Evolutionary conservation across 2,329 filamentous ascomycete genomes (phyloP), one percentile per base, ranked within the genome.

Genomic region (Arthrinium phaeospermum): DNA sequence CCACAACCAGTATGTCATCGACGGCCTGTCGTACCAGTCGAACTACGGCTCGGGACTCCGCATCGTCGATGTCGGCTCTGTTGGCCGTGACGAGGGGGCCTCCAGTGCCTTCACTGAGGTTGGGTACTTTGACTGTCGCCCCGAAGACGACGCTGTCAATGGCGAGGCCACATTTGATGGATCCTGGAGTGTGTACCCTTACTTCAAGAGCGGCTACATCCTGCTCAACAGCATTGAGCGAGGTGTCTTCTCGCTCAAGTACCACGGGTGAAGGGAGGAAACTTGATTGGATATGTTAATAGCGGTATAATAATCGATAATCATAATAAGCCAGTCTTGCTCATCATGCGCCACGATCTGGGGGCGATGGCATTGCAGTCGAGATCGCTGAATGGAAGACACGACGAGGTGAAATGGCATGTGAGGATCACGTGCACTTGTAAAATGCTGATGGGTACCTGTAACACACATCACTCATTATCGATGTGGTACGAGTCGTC

Each of bases 141-240:
- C 84, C 19, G 83, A 85, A 74, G 84, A 86, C 75, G 84, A 86
- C 74, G 75, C 79, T n/a, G 77, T 78, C 68, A 79, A 83, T 49
- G 79, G 78, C 45, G 72, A 76, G 45, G 71, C 79, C 64, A 79
- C 79, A 34, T 83, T 83, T 72, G 77, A 79, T 44, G 83, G 80
- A 37, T 83, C 82, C 44, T 86, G 84, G 84, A 82, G 79, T 69
- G 81, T 82, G 75, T 86, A 83, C 75, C 82, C 82, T 1, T 82
- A 81, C 75, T 86, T 85, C 77, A 78, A 80, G 73, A 82, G 79
- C 70, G 85, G 85, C 8, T 83, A 82, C 75, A 82, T 86, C 70
- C 75, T 86, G 71, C 78, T 86, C 72, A 86, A 86, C 78, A 85
- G 82, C 34, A 86, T 86, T 73, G 85, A 86, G 80, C 78, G 84